Evolutionary conservation across 768 basidiomycete species (phyloP), one percentile per base, ranked within the genome.

Genomic region (Naganishia randhawae): DNA sequence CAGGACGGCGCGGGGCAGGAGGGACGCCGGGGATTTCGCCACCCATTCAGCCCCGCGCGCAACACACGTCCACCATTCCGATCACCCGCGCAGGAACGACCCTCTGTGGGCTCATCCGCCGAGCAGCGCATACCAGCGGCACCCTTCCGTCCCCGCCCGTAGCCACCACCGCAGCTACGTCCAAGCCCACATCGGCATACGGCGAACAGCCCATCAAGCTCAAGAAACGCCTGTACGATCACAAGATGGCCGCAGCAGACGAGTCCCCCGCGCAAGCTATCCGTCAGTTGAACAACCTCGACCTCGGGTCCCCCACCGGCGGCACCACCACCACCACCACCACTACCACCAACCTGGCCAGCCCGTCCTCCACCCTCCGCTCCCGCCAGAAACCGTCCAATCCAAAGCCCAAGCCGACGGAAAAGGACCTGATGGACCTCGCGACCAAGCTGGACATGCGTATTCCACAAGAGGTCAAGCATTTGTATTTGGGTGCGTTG

Each of bases 381-480:
- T 41, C 57, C 9, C n/a, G 57, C 9, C 57, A 61, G 14, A 61
- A 61, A 41, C 33, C 57, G 11, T 61, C 57, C 11, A 61, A 61
- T 41, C 57, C 57, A 13, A 67, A 51, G 50, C 66, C 66, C 14
- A 55, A 67, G 33, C 66, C 66, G 14, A 67, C 66, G 19, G 41
- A 57, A 27, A 55, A 54, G 31, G 66, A 67, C 22, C 41, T 67
- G 27, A 48, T 45, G 41, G 25, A 67, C 17, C 42, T 67, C 29
- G 48, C 42, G 2, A 25, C 33, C 17, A 67, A 50, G 54, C 41
- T 67, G 16, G 66, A 55, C 22, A 67, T 67, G 66, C 51, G 53
- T 14, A 33, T 67, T 31, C 53, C 53, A 3, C 54, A 67, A 3
- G 42, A 55, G 31, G 11, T 57, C 19, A 55, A 37, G 45, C 27